Percentiles rank a stretch among this genome's conserved stretches.
Conservation (phyloP, 345 rosid species). For the Ceriops decandra region DNA sequence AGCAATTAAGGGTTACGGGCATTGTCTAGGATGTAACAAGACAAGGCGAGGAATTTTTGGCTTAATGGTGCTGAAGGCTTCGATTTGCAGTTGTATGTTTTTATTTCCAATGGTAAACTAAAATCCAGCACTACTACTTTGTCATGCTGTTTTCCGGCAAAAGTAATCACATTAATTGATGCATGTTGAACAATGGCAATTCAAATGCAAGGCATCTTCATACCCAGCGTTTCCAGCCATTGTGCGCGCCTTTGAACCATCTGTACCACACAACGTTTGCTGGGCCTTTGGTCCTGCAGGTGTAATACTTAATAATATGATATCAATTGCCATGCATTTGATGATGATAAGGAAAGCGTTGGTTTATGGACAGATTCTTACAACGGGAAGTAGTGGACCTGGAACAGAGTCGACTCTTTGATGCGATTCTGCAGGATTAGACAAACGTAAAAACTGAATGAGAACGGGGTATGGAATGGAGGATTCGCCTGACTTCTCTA, state of each 20-base stretch:
- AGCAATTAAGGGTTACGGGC: no score
- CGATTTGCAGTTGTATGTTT: no score
- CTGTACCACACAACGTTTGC: constrained; percentile 35
- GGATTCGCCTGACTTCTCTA: constrained; percentile 38
- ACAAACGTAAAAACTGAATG: not conserved
- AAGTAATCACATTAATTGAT: not conserved
- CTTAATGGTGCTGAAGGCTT: no score
- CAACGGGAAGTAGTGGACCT: constrained; percentile 42
- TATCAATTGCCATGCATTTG: no score
- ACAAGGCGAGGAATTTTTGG: no score
- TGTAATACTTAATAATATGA: not conserved
- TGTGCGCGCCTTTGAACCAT: constrained; percentile 40
- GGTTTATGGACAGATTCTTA: constrained; percentile 12
- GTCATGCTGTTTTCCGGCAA: not conserved
- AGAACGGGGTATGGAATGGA: constrained; percentile 11
- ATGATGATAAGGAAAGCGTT: no score
- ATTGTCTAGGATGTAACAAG: no score
- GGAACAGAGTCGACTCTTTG: constrained; percentile 37
- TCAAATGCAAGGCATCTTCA: not conserved
- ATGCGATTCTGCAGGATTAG: constrained; percentile 22
- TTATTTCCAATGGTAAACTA: no score
- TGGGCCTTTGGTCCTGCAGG: constrained; percentile 31
- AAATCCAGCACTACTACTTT: no score
- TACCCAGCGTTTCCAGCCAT: constrained; percentile 39
- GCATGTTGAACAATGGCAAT: not conserved